Base-by-base conservation (phyloP, 2,329 filamentous ascomycete genomes). In the Ophioceras dolichostomum region DNA sequence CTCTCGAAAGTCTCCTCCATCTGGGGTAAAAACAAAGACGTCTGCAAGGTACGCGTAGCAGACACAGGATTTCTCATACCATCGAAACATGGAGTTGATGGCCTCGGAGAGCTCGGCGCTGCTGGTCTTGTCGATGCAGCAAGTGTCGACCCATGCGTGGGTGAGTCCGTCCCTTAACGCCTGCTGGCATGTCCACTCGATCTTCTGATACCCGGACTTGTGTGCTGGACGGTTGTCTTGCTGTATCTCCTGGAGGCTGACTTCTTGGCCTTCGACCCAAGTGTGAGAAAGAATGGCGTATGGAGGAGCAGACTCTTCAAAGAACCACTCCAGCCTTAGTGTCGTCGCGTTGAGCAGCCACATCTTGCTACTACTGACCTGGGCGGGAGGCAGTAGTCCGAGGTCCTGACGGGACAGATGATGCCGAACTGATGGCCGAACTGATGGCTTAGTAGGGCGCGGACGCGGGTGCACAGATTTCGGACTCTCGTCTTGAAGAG, bases 81-180 rank as follows among this genome's bases (percentile, higher is more conserved):
- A 61, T 10, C 29, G 34, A n/a, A 44, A 46, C 44, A 46, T 46
- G 36, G 39, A 41, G 36, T 46, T 45, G 40, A 45, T 58, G 5
- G 55, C 52, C 38, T 59, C 52, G 2, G 52, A 52, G 2, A 61
- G 45, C 45, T 60, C 58, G 0, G 55, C 45, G 32, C 48, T 54
- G 39, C 48, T 55, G 1, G 41, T 42, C 41, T 59, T 59, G 42
- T 59, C 52, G 39, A 61, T 60, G 37, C 58, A 61, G 43, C 53
- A 58, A 1, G 56, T 60, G 42, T 61, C 58, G 5, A 58, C 46
- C 58, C 58, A 61, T n/a, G 49, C 43, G 29, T 55, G 58, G 5
- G 28, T 41, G 4, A 53, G 37, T 8, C 45, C 48, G 34, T 58
- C 53, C 4, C 40, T 39, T 4, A 18, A 6, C 3, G 53, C 50